Conservation (phyloP, 192 early-diverging fungal genomes). For the Entophlyctis luteolus region DNA sequence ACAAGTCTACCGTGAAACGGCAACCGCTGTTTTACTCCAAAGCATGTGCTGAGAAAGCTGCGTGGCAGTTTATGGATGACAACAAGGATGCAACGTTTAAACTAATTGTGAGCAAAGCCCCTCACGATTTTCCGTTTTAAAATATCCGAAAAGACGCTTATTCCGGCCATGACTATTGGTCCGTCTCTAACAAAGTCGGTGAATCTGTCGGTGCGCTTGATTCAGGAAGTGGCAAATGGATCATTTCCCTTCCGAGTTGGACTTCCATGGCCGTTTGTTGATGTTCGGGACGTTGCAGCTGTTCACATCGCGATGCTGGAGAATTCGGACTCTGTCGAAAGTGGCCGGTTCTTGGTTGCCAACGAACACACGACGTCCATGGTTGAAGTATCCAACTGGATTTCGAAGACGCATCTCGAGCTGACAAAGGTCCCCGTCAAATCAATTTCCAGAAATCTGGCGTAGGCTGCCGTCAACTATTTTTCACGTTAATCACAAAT, state of each 20-base stretch:
- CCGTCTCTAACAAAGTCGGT: background rate
- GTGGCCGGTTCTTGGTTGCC: slow-evolving; percentile 5
- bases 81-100: slow-evolving; percentile 6
- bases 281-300: slow-evolving; percentile 31
- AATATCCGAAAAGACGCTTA: background rate
- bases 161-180: background rate
- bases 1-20: background rate
- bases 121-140: background rate
- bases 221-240: background rate
- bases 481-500: no score
- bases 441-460: background rate
- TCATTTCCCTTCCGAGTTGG: background rate
- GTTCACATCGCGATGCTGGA: slow-evolving; percentile 16
- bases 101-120: background rate
- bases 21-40: slow-evolving; percentile 20
- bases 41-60: slow-evolving; percentile 23
- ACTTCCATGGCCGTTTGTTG: slow-evolving; percentile 14
- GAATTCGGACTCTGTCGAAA: background rate
- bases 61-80: slow-evolving; percentile 35
- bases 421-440: background rate
- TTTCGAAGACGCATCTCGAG: background rate
- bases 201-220: background rate
- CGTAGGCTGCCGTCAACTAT: no score
- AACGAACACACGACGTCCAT: background rate
- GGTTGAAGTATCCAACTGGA: background rate